Conservation (phyloP, 305 asterid species). For the Ruellia speciosa region DNA sequence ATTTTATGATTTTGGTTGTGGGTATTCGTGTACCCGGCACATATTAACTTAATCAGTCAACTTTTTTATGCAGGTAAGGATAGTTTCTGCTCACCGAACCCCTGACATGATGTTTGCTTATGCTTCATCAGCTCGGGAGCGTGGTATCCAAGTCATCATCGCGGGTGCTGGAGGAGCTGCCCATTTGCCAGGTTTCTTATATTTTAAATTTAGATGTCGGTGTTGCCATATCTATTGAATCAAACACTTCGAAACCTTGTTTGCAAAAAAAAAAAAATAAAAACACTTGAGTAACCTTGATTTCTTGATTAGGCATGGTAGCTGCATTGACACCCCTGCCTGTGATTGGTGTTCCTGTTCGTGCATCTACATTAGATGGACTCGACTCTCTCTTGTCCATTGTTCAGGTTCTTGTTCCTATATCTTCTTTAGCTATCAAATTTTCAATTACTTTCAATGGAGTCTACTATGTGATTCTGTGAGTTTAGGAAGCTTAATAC, state of each 20-base stretch:
- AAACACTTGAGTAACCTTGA: slow-evolving; percentile 1
- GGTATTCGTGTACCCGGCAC: background rate
- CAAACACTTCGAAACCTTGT: slow-evolving; percentile 4
- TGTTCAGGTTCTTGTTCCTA: slow-evolving; percentile 56
- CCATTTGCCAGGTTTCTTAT: slow-evolving; percentile 73
- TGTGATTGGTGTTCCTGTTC: slow-evolving; percentile 95
- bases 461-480: background rate
- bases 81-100: slow-evolving; percentile 97
- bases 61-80: slow-evolving; percentile 50
- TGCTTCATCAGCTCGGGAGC: slow-evolving; percentile 73
- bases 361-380: slow-evolving; percentile 82
- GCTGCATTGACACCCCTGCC: slow-evolving; percentile 95
- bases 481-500: background rate
- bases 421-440: background rate
- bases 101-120: slow-evolving; percentile 75
- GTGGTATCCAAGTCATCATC: slow-evolving; percentile 86
- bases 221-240: slow-evolving; percentile 3
- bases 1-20: slow-evolving; percentile 3
- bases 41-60: slow-evolving; percentile 10
- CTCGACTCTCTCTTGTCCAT: slow-evolving; percentile 87
- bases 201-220: slow-evolving; percentile 2
- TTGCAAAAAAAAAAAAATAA: too few relatives aligned
- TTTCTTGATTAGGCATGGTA: slow-evolving; percentile 65
- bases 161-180: slow-evolving; percentile 99
- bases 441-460: background rate